Base-by-base conservation (phyloP, 805 yeast species). In the Danielia oregonensis region DNA sequence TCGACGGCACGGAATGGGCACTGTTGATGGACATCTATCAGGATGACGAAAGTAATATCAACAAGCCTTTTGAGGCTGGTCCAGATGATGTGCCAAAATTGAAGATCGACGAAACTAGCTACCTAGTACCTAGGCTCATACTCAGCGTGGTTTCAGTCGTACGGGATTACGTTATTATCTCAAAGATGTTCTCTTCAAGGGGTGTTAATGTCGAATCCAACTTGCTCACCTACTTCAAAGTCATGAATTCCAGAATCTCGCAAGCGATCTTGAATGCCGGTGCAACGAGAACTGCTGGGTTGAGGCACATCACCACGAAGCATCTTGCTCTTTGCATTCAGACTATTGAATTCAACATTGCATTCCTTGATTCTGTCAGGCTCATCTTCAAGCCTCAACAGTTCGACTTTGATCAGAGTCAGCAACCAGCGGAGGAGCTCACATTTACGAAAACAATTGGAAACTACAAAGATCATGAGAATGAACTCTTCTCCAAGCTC, bases 201-300 rank as follows among this genome's bases (percentile, higher is more conserved):
- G 59, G 64, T 1, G 30, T 54, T 0, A 43, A 49, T 6, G 61
- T 77, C 26, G 78, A 74, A 37, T 60, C 60, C 17, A 62, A 70
- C 39, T 46, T 77, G n/a, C 44, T 80, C 28, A 68, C 70, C 26
- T 57, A 51, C 40, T 59, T 64, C 43, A 65, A 65, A 33, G 52
- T 71, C 8, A 59, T 75, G 48, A 81, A 82, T 45, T 55, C 75
- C 12, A 73, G 78, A 39, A 61, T 75, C 5, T 70, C 75, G 4
- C 75, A 76, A 41, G 74, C 84, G 4, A 79, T 84, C 25, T 60
- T 84, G 24, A 82, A 80, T 28, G 87, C 89, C 1, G 86, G 84
- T 26, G 91, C 91, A 1, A 81, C 85, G 2, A 59, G 77, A 43
- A 75, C 88, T 0, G 85, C 91, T 0, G 87, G 86, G 0, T 62